phyloP scores from a whole-genome alignment of 495 filamentous ascomycete species.

The Pyrenula massariospora region DNA sequence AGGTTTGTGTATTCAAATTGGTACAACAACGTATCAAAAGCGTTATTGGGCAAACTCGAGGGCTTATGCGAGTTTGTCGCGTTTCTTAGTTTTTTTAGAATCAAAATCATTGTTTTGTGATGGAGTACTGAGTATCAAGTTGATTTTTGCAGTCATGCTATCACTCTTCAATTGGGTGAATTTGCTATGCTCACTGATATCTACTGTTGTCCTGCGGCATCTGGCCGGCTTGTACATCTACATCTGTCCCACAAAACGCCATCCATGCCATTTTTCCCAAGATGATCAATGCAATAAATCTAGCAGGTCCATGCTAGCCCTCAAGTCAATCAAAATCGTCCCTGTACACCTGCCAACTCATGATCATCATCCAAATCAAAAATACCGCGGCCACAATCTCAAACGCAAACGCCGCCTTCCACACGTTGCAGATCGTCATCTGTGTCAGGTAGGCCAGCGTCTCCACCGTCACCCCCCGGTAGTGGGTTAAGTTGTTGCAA shows the following conservation, averaged over 20 bases:
- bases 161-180: neutral
- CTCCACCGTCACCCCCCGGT: conserved; percentile 48
- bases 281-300: neutral
- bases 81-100: no score
- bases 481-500: conserved; percentile 62
- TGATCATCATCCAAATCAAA: conserved; percentile 88
- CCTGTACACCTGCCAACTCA: conserved; percentile 78
- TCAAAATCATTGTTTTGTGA: no score
- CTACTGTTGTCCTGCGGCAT: neutral
- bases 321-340: conserved; percentile 34
- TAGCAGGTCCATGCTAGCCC: neutral
- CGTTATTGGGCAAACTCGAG: no score
- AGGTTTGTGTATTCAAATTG: no score
- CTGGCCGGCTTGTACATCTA: neutral
- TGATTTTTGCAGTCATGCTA: no score
- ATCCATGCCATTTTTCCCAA: neutral
- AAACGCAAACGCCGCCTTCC: conserved; percentile 50
- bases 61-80: no score
- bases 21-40: no score
- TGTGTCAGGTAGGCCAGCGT: conserved; percentile 85
- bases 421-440: conserved; percentile 66
- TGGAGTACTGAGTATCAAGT: no score
- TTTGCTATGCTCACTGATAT: neutral
- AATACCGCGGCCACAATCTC: conserved; percentile 73
- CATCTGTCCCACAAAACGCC: neutral